These are phyloP conservation scores for Ensete ventricosum DNA, from an alignment of 176 grass and related monocot species.

Conservation along the genomic window DNA sequence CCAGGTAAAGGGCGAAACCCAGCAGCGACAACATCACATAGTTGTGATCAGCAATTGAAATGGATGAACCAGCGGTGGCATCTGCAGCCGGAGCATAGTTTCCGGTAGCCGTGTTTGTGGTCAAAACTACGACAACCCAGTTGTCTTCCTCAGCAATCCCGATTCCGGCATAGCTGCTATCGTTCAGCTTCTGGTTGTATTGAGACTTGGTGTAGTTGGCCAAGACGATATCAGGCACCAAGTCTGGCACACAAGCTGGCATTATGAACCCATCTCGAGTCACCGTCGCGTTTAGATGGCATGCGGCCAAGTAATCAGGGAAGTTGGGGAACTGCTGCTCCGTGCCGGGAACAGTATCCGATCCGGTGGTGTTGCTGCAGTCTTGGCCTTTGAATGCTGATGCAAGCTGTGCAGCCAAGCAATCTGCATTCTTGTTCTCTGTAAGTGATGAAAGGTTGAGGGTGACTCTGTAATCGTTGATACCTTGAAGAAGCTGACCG, in stretches of 20 bases:
- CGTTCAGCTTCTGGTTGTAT: constrained; percentile 67
- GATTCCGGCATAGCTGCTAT: constrained; percentile 40
- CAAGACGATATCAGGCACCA: constrained; percentile 48
- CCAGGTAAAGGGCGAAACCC: constrained; percentile 37
- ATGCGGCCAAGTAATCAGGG: constrained; percentile 45
- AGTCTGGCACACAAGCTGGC: constrained; percentile 64
- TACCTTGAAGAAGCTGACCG: constrained; percentile 59
- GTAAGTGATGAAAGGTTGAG: constrained; percentile 62
- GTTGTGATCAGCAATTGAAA: constrained; percentile 17
- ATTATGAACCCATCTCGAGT: constrained; percentile 64
- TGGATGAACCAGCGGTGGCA: constrained; percentile 27
- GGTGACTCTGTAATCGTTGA: constrained; percentile 70
- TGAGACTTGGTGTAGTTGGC: constrained; percentile 91
- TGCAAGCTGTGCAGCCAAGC: constrained; percentile 73
- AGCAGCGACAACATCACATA: constrained; percentile 39
- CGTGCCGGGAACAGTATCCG: constrained; percentile 76
- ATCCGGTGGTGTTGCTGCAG: constrained; percentile 84
- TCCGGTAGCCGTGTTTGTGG: constrained; percentile 44
- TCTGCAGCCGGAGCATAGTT: constrained; percentile 41
- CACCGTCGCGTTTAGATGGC: constrained; percentile 78
- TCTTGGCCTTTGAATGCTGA: constrained; percentile 59
- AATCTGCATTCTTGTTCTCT: constrained; percentile 64
- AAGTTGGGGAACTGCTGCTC: constrained; percentile 80
- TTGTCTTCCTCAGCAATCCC: constrained; percentile 77
- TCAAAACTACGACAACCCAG: constrained; percentile 90